Evolutionary conservation across 495 filamentous ascomycete genomes (phyloP), one percentile per base, ranked within the genome.

Genomic region (Lepraria neglecta): DNA sequence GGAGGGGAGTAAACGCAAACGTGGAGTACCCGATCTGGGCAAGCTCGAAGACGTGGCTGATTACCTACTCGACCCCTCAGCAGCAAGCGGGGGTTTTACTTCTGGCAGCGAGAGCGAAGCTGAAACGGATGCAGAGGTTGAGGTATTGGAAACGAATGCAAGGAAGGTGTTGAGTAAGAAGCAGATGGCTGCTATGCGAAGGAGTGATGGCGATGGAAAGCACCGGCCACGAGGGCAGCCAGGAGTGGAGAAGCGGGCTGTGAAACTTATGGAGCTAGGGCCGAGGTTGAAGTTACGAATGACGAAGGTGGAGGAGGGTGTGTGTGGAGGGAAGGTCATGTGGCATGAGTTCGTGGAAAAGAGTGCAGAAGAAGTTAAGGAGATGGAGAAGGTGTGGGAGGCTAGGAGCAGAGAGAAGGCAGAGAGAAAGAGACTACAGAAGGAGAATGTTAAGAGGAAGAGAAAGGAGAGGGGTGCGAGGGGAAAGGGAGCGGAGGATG

Each of bases 301-400:
- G 82, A 87, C 87, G 56, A 97, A 99, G 75, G 92, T 99, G 12
- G 94, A 99, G 71, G 95, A 97, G 64, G 95, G 91, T 17, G 72
- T 97, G 14, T 97, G 91, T 68, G 81, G 83, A 38, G 94, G 94
- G 44, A 92, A 90, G 74, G 81, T 96, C 40, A 88, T 99, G 87
- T 97, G 95, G 94, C 95, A 99, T 74, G 91, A 96, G 68, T 94
- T 86, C 67, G 81, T 96, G 58, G 80, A 81, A 67, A 99, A 97
- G 78, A 84, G 86, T 2, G 83, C 82, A 65, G 77, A 83, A 43
- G 94, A 97, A 69, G 74, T 89, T 47, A 82, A 82, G 70, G 80
- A 84, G 57, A 72, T 96, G 67, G 90, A 97, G 66, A 76, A 84
- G 75, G 80, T 81, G 67, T 96, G 94, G 90, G 95, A 92, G 73